Evolutionary conservation across 2,329 filamentous ascomycete species (phyloP).

Genomic region (Claviceps africana): DNA sequence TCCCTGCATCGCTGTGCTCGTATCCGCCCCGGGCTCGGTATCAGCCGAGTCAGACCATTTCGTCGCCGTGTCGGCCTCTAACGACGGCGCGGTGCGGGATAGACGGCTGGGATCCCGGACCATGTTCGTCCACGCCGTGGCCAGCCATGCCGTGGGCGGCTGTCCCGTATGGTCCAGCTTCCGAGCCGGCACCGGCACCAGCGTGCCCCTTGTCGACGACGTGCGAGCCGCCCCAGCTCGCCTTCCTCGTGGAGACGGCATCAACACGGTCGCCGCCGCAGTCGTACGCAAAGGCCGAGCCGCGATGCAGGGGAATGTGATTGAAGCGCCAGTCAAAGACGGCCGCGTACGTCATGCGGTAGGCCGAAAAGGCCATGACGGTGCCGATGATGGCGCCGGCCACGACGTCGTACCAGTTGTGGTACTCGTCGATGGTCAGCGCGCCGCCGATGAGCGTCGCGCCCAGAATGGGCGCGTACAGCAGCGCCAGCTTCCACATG

Average conservation of each 20-base stretch:
- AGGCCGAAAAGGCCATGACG: slow-evolving; percentile 48
- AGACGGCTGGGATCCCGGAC: neutral
- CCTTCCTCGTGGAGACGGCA: slow-evolving; percentile 6
- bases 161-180: too few species aligned
- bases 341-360: slow-evolving; percentile 53
- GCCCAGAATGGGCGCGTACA: slow-evolving; percentile 53
- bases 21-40: too few species aligned
- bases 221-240: slow-evolving; percentile 1
- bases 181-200: neutral
- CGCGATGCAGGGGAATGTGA: slow-evolving; percentile 50
- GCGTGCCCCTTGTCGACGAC: neutral
- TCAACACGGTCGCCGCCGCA: neutral
- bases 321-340: slow-evolving; percentile 55
- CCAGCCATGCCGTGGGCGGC: neutral
- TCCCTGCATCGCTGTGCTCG: too few species aligned
- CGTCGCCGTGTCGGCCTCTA: neutral
- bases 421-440: slow-evolving; percentile 58
- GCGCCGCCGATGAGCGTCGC: slow-evolving; percentile 55
- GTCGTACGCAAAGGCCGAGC: slow-evolving; percentile 11
- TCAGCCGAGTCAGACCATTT: slow-evolving; percentile 3
- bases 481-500: slow-evolving; percentile 57
- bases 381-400: slow-evolving; percentile 53
- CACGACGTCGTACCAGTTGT: slow-evolving; percentile 64
- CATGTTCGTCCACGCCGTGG: neutral
- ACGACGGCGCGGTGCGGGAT: neutral